Evolutionary conservation across 163 green algal species (phyloP).

Genomic region (Coccomyxa subellipsoidea): DNA sequence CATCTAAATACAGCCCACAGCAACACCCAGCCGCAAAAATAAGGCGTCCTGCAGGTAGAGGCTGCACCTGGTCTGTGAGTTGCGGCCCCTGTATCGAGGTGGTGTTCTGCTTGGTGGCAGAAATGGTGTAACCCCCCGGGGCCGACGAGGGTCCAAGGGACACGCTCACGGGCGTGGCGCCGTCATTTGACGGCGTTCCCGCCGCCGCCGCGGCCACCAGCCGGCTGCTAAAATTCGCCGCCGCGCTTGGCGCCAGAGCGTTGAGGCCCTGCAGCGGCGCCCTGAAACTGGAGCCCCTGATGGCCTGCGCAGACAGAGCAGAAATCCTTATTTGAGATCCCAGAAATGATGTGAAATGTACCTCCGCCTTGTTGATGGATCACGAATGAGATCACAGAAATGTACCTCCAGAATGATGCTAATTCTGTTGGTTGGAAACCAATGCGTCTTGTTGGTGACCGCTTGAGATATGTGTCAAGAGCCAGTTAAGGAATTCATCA

Average conservation of each 20-base stretch:
- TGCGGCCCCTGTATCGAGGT: not conserved
- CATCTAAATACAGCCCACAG: too few relatives aligned
- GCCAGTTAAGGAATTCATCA: not conserved
- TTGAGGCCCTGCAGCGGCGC: not conserved
- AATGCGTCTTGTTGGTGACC: not conserved
- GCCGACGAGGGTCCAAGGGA: not conserved
- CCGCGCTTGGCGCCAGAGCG: not conserved
- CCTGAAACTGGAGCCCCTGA: not conserved
- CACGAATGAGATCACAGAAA: too few relatives aligned
- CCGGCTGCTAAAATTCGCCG: not conserved
- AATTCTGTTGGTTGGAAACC: too few relatives aligned
- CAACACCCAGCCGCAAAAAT: too few relatives aligned
- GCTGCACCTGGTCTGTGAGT: not conserved
- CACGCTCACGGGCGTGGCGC: not conserved
- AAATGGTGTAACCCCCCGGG: not conserved
- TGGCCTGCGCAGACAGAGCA: not conserved
- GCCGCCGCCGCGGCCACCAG: not conserved
- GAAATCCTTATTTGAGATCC: not conserved
- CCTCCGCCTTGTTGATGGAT: too few relatives aligned
- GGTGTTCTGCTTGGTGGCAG: conserved; percentile 4
- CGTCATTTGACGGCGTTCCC: not conserved
- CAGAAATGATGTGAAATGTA: too few relatives aligned
- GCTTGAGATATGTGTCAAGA: not conserved
- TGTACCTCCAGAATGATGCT: too few relatives aligned
- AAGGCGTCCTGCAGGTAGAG: too few relatives aligned